Evolutionary conservation across 768 basidiomycete species (phyloP), one percentile per base, ranked within the genome.

Genomic region (Trametes cingulata): DNA sequence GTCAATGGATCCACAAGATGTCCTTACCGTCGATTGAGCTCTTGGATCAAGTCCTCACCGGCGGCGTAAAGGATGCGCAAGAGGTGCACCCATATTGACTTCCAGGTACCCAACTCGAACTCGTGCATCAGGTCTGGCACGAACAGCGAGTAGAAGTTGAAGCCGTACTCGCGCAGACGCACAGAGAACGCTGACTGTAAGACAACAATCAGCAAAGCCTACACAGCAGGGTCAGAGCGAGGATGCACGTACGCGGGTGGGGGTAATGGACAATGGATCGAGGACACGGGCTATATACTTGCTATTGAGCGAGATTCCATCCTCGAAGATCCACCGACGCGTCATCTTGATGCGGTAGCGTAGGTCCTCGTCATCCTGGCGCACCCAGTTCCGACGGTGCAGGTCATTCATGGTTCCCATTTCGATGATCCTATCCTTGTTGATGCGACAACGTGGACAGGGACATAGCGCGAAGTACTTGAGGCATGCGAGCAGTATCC

Each of bases 401-500:
- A 40, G 17, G 25, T 61, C 49, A 12, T 40, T 40, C 0, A 2
- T 8, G 4, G 54, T 56, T 1, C 78, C 78, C 17, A 80, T 46
- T 0, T 51, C 49, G 35, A 70, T 59, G 6, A 80, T 61, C 0
- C 70, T 39, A 0, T 61, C 53, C 52, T 74, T 76, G 8, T 43
- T 45, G 22, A 76, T 60, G 0, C 72, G 56, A 54, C 80, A 81
- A 0, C 72, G 64, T 0, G 77, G 77, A 60, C 79, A 80, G 17
- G 75, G 77, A 47, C 72, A 79, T 0, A 61, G 12, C 0, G 77
- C 81, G 14, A 74, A 71, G 52, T 77, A 73, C 6, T 74, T 69
- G 3, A 81, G 75, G 10, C 69, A 68, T 0, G 77, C 71, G 1
- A 80, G 45, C 0, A 80, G 67, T 4, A 78, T 65, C 55, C 77